A percentile compares a stretch with the other conserved stretches of the same genome.
phyloP scores from a whole-genome alignment of 192 early-diverging fungal species.

The Rhizoclosmatium sp. region DNA sequence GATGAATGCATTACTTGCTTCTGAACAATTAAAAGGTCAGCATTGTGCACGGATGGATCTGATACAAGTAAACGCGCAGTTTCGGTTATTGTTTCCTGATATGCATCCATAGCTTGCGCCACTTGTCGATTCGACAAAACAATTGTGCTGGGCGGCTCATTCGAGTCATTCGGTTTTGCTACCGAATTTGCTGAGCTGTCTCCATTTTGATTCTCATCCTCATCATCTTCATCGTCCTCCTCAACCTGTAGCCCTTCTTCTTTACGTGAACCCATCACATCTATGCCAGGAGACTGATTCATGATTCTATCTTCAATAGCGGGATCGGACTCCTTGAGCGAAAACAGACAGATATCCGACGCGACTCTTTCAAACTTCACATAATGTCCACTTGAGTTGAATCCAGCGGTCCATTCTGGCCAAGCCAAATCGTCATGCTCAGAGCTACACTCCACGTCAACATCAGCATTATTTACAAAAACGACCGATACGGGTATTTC shows the following conservation, averaged over 20 bases:
- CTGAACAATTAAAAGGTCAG: constrained; percentile 12
- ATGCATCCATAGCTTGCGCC: not conserved
- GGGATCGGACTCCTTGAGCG: not conserved
- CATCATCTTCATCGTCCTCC: constrained; percentile 20
- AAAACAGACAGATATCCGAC: not conserved
- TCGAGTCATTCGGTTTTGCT: not conserved
- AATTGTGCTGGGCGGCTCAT: not conserved
- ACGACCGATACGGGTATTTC: not conserved
- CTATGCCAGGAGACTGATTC: not conserved
- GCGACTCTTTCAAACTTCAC: not conserved
- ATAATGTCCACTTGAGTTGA: not conserved
- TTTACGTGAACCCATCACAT: not conserved
- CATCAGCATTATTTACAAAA: constrained; percentile 26
- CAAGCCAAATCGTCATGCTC: constrained; percentile 10
- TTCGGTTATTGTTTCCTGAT: not conserved
- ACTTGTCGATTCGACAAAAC: not conserved
- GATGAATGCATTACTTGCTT: not conserved
- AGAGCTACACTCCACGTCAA: constrained; percentile 13
- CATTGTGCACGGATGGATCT: not conserved
- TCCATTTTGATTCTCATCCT: not conserved
- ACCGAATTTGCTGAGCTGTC: not conserved
- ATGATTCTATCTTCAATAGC: not conserved
- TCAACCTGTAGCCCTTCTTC: not conserved
- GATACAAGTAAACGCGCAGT: not conserved
- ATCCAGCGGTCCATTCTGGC: constrained; percentile 14